Percentiles rank a stretch among this genome's conserved stretches.
Evolutionary conservation across 2,329 filamentous ascomycete genomes (phyloP).

Genomic region (Aspergillus tamarii): DNA sequence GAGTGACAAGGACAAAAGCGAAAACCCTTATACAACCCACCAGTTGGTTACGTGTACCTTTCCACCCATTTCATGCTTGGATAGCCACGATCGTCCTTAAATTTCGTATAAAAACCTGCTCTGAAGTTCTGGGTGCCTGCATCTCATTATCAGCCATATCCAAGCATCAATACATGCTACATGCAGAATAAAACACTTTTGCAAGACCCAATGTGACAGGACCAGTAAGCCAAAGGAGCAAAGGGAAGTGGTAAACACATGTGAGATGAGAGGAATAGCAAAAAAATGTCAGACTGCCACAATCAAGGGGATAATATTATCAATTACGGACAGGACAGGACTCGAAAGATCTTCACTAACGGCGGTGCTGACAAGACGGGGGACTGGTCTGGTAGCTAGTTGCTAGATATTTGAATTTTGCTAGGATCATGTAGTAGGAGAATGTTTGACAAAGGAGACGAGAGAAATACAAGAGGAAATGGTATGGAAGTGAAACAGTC

Average conservation of each 20-base stretch:
- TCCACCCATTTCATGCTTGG: neutral
- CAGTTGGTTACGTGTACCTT: neutral
- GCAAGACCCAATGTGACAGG: slow-evolving; percentile 1
- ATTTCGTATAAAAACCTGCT: neutral
- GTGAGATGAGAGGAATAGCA: neutral
- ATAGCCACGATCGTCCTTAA: neutral
- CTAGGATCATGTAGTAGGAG: slow-evolving; percentile 37
- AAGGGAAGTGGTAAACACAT: slow-evolving; percentile 8
- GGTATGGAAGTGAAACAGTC: slow-evolving; percentile 20
- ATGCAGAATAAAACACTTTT: slow-evolving; percentile 2
- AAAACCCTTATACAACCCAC: neutral
- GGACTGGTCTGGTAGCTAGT: slow-evolving; percentile 25
- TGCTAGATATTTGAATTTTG: slow-evolving; percentile 37
- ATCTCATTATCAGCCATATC: slow-evolving; percentile 5
- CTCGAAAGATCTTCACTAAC: slow-evolving; percentile 15
- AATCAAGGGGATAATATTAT: slow-evolving; percentile 14
- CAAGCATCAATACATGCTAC: slow-evolving; percentile 2
- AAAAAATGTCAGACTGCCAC: neutral
- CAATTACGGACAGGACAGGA: slow-evolving; percentile 23
- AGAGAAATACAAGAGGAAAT: slow-evolving; percentile 35
- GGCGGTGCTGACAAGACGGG: slow-evolving; percentile 6
- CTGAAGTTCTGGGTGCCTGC: neutral
- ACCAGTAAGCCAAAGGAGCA: neutral
- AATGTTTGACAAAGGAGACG: slow-evolving; percentile 35
- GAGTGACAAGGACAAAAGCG: neutral